These are phyloP conservation scores for Rhododendron vialii DNA, from an alignment of 148 eudicot species.

Conservation along the genomic window DNA sequence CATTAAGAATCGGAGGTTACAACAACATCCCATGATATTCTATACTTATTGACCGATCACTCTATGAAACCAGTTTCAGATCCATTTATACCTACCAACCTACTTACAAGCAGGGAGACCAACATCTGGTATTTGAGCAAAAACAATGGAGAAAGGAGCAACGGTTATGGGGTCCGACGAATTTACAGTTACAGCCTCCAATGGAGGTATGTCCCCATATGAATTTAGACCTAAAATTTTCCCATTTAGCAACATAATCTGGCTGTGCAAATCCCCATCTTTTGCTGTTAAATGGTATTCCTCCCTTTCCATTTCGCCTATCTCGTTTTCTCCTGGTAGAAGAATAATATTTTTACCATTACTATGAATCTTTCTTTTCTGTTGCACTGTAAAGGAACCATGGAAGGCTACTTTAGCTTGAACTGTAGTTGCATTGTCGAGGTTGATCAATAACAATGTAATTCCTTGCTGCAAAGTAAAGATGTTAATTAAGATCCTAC, in stretches of 20 bases:
- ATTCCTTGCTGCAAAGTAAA: constrained; percentile 52
- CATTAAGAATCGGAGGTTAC: not conserved
- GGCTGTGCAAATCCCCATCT: constrained; percentile 70
- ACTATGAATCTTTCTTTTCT: constrained; percentile 25
- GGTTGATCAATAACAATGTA: constrained; percentile 62
- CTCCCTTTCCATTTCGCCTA: constrained; percentile 30
- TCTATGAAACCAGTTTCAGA: constrained; percentile 8
- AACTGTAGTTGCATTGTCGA: constrained; percentile 54
- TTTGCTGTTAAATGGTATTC: constrained; percentile 82
- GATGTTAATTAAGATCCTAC: not conserved
- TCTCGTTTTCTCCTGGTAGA: constrained; percentile 3
- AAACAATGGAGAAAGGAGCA: constrained; percentile 67
- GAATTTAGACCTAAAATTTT: constrained; percentile 42
- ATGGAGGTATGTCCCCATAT: constrained; percentile 54
- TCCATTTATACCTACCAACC: constrained; percentile 2
- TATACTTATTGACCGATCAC: not conserved
- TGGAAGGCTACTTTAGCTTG: constrained; percentile 32
- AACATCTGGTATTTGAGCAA: constrained; percentile 56
- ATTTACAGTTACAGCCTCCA: constrained; percentile 48
- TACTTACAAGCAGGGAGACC: constrained; percentile 63
- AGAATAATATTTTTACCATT: constrained; percentile 12
- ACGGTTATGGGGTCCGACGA: constrained; percentile 50
- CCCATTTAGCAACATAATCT: constrained; percentile 70
- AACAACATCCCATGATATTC: not conserved
- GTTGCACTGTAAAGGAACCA: constrained; percentile 16